These are phyloP conservation scores for Cryphonectria carpinicola DNA, from an alignment of 2,329 filamentous ascomycete species.

Conservation along the genomic window DNA sequence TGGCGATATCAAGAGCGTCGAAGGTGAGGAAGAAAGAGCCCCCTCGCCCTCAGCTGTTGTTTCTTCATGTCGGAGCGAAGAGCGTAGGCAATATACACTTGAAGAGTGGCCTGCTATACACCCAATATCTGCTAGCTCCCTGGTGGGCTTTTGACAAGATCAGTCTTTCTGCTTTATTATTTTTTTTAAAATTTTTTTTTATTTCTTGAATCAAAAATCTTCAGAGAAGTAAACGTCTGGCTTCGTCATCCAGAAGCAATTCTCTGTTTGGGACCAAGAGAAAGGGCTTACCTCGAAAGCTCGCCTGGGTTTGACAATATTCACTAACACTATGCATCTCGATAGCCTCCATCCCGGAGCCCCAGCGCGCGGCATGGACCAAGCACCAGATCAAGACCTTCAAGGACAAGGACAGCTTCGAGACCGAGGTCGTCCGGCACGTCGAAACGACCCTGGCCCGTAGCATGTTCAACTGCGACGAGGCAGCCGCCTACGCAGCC, in stretches of 20 bases:
- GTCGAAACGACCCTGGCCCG: conserved; percentile 95
- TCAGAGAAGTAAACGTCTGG: neutral
- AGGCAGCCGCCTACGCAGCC: conserved; percentile 88
- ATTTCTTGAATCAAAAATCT: neutral
- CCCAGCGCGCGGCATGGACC: conserved; percentile 80
- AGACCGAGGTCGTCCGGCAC: conserved; percentile 86
- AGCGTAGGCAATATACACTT: neutral
- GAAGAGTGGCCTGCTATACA: neutral
- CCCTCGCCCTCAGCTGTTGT: neutral
- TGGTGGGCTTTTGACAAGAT: no score
- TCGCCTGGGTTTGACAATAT: neutral
- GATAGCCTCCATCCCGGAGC: conserved; percentile 79
- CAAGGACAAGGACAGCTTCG: conserved; percentile 78
- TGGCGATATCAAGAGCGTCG: conserved; percentile 88
- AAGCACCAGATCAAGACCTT: conserved; percentile 69
- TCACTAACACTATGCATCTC: conserved; percentile 3
- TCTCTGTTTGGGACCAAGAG: neutral
- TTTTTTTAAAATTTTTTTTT: no score
- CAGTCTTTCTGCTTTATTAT: no score
- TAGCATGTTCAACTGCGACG: conserved; percentile 98
- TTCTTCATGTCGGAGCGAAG: neutral
- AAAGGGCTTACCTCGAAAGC: neutral
- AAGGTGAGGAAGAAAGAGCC: conserved; percentile 60
- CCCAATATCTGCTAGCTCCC: neutral
- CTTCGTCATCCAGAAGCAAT: neutral